phyloP scores from a whole-genome alignment of 1,284 basidiomycete genomes.

The Quambalaria eucalypti region DNA sequence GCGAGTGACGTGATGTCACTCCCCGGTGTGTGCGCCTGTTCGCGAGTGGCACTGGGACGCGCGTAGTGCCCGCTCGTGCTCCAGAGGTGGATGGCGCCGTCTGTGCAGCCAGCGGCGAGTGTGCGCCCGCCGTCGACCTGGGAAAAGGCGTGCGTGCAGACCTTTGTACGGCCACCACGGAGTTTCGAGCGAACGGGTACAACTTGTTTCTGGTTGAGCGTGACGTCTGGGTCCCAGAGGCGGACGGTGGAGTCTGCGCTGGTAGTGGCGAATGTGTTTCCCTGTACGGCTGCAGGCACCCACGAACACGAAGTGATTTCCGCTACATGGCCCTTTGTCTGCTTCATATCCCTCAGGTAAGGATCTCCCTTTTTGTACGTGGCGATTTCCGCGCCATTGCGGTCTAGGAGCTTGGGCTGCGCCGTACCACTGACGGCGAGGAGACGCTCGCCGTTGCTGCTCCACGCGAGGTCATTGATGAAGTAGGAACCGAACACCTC shows the following conservation, averaged over 20 bases:
- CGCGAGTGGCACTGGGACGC: slow-evolving; percentile 72
- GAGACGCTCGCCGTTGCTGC: slow-evolving; percentile 12
- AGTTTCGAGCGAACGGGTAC: slow-evolving; percentile 95
- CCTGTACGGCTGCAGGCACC: slow-evolving; percentile 81
- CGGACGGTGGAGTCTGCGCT: slow-evolving; percentile 91
- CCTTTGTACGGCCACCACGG: slow-evolving; percentile 84
- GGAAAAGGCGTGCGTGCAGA: slow-evolving; percentile 54
- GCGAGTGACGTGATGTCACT: slow-evolving; percentile 73
- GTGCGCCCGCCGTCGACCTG: slow-evolving; percentile 4
- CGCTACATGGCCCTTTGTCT: slow-evolving; percentile 87
- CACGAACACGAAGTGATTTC: slow-evolving; percentile 81
- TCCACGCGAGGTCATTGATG: slow-evolving; percentile 31
- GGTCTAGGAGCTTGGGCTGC: slow-evolving; percentile 75
- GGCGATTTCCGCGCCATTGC: slow-evolving; percentile 28
- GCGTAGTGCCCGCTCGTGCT: slow-evolving; percentile 67
- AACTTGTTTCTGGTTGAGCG: slow-evolving; percentile 79
- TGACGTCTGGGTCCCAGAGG: slow-evolving; percentile 88
- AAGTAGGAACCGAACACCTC: slow-evolving; percentile 81
- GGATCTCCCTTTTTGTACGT: slow-evolving; percentile 79
- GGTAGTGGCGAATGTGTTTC: slow-evolving; percentile 74
- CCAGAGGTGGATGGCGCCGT: slow-evolving; percentile 90
- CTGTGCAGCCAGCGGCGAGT: slow-evolving; percentile 62
- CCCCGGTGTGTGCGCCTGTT: slow-evolving; percentile 72
- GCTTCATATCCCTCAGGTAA: slow-evolving; percentile 96
- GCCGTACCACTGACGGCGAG: slow-evolving; percentile 66